Conservation (phyloP, 2,329 filamentous ascomycete genomes). For the Didymellaceae sp. region DNA sequence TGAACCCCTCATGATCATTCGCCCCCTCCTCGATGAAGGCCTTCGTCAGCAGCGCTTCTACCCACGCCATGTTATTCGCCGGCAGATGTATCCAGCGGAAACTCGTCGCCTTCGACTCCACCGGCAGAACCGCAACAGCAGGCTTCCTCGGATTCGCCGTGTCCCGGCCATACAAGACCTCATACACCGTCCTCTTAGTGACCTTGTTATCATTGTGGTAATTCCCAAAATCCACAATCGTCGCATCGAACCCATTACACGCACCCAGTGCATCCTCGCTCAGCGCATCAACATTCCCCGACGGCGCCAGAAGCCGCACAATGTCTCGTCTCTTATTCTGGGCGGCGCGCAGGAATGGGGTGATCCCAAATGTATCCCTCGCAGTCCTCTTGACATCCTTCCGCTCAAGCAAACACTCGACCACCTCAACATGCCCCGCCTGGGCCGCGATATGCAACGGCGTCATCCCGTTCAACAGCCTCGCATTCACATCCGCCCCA, state of each 20-base stretch:
- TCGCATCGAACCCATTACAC: conserved; percentile 48
- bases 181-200: conserved; percentile 40
- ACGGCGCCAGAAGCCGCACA: conserved; percentile 51
- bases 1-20: conserved; percentile 68
- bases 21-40: conserved; percentile 68
- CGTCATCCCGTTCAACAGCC: conserved; percentile 44
- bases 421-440: conserved; percentile 45
- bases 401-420: conserved; percentile 45
- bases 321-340: conserved; percentile 50
- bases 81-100: conserved; percentile 57
- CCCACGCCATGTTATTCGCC: conserved; percentile 64
- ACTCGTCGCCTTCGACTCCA: conserved; percentile 49
- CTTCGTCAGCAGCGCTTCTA: conserved; percentile 68
- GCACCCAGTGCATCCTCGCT: conserved; percentile 44
- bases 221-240: conserved; percentile 49
- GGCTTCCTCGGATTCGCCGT: conserved; percentile 43
- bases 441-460: conserved; percentile 48
- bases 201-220: conserved; percentile 47
- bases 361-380: conserved; percentile 54
- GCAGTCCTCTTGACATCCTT: conserved; percentile 46
- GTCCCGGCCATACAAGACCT: conserved; percentile 46
- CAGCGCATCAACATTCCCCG: conserved; percentile 48
- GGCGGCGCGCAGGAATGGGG: conserved; percentile 52
- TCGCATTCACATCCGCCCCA: conserved; percentile 45
- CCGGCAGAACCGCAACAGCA: conserved; percentile 47